These are phyloP conservation scores for Ophiosphaerella narmari DNA, from an alignment of 2,329 filamentous ascomycete genomes.

Conservation along the genomic window DNA sequence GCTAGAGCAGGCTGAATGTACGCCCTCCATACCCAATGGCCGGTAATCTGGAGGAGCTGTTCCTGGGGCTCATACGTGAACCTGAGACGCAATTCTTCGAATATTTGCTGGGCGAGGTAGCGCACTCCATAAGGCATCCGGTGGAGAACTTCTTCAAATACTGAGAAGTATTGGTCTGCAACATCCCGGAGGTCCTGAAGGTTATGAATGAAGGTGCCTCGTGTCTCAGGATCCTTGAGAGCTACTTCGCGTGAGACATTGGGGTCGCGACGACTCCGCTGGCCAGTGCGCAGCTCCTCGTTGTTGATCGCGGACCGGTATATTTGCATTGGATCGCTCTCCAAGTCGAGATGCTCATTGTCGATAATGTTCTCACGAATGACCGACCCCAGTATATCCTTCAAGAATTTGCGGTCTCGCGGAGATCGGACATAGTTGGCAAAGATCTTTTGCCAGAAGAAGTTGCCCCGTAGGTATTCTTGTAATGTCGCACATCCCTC, in stretches of 20 bases:
- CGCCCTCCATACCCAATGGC: slow-evolving; percentile 90
- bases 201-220: slow-evolving; percentile 90
- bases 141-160: slow-evolving; percentile 80
- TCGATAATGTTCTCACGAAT: slow-evolving; percentile 93
- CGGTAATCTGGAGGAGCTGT: slow-evolving; percentile 79
- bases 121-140: slow-evolving; percentile 93
- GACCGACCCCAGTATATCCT: slow-evolving; percentile 81
- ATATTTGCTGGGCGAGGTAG: slow-evolving; percentile 84
- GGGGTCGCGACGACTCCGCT: slow-evolving; percentile 76
- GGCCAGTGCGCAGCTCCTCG: slow-evolving; percentile 90
- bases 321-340: slow-evolving; percentile 97
- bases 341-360: slow-evolving; percentile 85
- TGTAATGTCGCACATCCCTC: slow-evolving; percentile 73
- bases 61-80: slow-evolving; percentile 82
- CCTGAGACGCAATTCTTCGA: slow-evolving; percentile 73
- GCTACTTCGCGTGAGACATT: slow-evolving; percentile 90
- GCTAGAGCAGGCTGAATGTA: slow-evolving; percentile 89
- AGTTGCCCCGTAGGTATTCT: slow-evolving; percentile 86
- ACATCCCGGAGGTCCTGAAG: slow-evolving; percentile 93
- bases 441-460: slow-evolving; percentile 90
- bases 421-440: slow-evolving; percentile 88
- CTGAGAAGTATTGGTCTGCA: slow-evolving; percentile 83
- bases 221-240: slow-evolving; percentile 93
- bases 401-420: slow-evolving; percentile 87
- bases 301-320: slow-evolving; percentile 96